These are phyloP conservation scores for Hanseniaspora singularis DNA, from an alignment of 805 yeast species.

Conservation along the genomic window DNA sequence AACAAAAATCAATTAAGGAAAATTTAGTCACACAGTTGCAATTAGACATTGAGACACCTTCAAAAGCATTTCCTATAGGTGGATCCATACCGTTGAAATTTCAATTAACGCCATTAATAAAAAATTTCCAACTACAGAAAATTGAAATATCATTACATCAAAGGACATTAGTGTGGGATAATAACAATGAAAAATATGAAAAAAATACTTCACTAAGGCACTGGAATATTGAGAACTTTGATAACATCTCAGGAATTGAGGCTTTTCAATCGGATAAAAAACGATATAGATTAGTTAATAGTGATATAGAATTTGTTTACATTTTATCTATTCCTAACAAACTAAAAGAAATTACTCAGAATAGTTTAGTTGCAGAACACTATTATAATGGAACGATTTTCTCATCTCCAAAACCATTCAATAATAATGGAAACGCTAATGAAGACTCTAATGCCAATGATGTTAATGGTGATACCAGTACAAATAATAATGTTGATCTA, in stretches of 20 bases:
- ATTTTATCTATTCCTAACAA: conserved; percentile 48
- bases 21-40: conserved; percentile 7
- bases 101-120: conserved; percentile 8
- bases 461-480: conserved; percentile 17
- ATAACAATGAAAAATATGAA: conserved; percentile 8
- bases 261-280: background rate
- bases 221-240: conserved; percentile 4
- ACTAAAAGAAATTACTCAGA: conserved; percentile 66
- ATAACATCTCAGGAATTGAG: conserved; percentile 7
- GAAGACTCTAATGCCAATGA: conserved; percentile 55
- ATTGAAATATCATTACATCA: conserved; percentile 2
- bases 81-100: conserved; percentile 10
- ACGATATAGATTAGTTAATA: conserved; percentile 23
- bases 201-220: background rate
- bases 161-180: conserved; percentile 8
- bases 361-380: conserved; percentile 47
- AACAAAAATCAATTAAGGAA: too few relatives aligned
- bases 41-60: conserved; percentile 8
- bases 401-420: conserved; percentile 25
- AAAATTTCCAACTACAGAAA: conserved; percentile 3
- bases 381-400: conserved; percentile 31
- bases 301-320: conserved; percentile 35
- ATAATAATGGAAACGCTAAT: conserved; percentile 76
- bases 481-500: background rate
- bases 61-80: conserved; percentile 10